phyloP scores from a whole-genome alignment of 2,329 filamentous ascomycete species.

The Verticillium nonalfalfae region DNA sequence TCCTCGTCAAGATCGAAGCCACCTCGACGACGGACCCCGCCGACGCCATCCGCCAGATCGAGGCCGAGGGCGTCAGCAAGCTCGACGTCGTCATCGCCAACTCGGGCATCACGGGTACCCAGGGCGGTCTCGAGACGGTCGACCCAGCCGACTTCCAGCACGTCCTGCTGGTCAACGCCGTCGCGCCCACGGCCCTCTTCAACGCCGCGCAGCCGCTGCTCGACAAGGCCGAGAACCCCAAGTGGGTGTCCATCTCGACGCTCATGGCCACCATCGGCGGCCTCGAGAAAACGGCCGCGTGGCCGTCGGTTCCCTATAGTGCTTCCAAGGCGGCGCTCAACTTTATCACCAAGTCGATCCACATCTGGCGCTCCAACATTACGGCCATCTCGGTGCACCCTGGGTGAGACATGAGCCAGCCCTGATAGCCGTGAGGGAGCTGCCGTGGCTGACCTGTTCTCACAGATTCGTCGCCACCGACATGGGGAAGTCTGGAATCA shows the following conservation, averaged over 20 bases:
- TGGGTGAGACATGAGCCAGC: constrained; percentile 7
- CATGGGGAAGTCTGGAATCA: constrained; percentile 29
- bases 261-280: constrained; percentile 16
- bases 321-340: constrained; percentile 22
- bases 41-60: constrained; percentile 23
- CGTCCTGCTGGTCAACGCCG: constrained; percentile 32
- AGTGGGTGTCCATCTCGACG: constrained; percentile 19
- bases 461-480: constrained; percentile 30
- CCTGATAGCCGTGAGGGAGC: too few species aligned
- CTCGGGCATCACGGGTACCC: constrained; percentile 32
- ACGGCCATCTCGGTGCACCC: constrained; percentile 13
- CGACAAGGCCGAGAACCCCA: constrained; percentile 11
- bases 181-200: constrained; percentile 4
- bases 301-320: constrained; percentile 17
- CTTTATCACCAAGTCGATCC: constrained; percentile 17
- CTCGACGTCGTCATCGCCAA: constrained; percentile 48
- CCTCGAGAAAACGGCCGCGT: constrained; percentile 10
- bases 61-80: constrained; percentile 24
- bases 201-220: constrained; percentile 21
- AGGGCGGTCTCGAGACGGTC: constrained; percentile 21
- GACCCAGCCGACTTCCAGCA: constrained; percentile 26
- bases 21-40: constrained; percentile 22
- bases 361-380: not conserved
- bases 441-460: not conserved
- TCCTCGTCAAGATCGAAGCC: constrained; percentile 37